Percentiles rank a stretch among this genome's conserved stretches.
Evolutionary conservation across 2,329 filamentous ascomycete genomes (phyloP).

Genomic region (Colletotrichum falcatum): DNA sequence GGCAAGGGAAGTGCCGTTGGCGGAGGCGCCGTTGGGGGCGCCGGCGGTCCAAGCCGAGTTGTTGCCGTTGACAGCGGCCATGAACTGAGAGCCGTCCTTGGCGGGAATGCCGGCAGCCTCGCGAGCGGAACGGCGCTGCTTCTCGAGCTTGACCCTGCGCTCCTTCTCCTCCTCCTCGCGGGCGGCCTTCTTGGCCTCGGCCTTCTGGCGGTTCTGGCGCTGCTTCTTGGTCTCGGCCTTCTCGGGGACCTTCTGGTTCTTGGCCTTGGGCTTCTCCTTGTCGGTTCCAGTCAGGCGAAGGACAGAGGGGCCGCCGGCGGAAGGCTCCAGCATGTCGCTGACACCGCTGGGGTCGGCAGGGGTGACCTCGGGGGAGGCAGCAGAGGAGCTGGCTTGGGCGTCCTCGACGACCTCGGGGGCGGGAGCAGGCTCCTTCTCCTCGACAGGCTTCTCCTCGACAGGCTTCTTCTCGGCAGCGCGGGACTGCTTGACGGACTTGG

Average conservation of each 20-base stretch:
- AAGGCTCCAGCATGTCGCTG: conserved; percentile 90
- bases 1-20: conserved; percentile 47
- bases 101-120: conserved; percentile 85
- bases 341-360: conserved; percentile 76
- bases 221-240: conserved; percentile 92
- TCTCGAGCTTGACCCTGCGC: conserved; percentile 81
- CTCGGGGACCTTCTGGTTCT: conserved; percentile 72
- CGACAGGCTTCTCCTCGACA: conserved; percentile 65
- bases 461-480: conserved; percentile 67
- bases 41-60: conserved; percentile 59
- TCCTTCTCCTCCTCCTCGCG: conserved; percentile 83
- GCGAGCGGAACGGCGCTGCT: conserved; percentile 84
- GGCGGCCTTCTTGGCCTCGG: conserved; percentile 79
- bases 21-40: conserved; percentile 49
- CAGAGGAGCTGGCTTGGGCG: conserved; percentile 80
- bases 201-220: conserved; percentile 91
- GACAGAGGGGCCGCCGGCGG: conserved; percentile 75
- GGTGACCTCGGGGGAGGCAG: conserved; percentile 71
- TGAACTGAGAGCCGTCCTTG: conserved; percentile 79
- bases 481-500: conserved; percentile 78
- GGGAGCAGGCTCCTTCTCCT: conserved; percentile 67
- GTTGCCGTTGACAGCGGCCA: conserved; percentile 56
- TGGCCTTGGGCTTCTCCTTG: conserved; percentile 72
- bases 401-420: conserved; percentile 80
- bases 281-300: conserved; percentile 79